These are phyloP conservation scores for Ascodesmis nigricans DNA, from an alignment of 495 filamentous ascomycete species.

Conservation along the genomic window DNA sequence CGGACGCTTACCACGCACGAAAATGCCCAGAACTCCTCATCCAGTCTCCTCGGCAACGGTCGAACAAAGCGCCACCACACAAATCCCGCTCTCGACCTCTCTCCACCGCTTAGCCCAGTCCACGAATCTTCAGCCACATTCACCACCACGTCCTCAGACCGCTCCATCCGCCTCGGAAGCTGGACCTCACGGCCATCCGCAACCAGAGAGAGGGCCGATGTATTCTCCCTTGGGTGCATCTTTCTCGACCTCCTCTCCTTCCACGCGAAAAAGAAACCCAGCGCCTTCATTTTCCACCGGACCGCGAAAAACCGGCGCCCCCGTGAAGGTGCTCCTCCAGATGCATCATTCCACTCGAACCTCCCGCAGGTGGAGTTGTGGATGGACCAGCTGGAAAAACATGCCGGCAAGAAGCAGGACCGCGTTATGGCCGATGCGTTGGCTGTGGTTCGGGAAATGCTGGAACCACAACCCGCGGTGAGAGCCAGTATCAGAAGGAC, in stretches of 20 bases:
- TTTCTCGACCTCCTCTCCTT: slow-evolving; percentile 48
- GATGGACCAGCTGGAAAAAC: slow-evolving; percentile 46
- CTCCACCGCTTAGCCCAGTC: too few species aligned
- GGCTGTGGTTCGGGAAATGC: slow-evolving; percentile 27
- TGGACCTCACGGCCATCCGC: slow-evolving; percentile 6
- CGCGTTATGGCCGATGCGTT: slow-evolving; percentile 25
- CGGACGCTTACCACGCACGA: slow-evolving; percentile 12
- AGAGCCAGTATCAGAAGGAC: slow-evolving; percentile 25
- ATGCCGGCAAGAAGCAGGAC: slow-evolving; percentile 44
- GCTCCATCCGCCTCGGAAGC: slow-evolving; percentile 19
- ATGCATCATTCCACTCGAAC: slow-evolving; percentile 71
- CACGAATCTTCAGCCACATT: too few species aligned
- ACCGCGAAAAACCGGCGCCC: slow-evolving; percentile 40
- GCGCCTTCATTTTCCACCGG: slow-evolving; percentile 52
- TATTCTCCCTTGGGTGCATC: slow-evolving; percentile 56
- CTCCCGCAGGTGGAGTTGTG: slow-evolving; percentile 53
- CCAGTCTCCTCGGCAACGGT: too few species aligned
- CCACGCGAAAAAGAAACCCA: slow-evolving; percentile 47
- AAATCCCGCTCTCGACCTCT: too few species aligned
- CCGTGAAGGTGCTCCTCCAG: slow-evolving; percentile 24
- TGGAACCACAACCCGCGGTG: slow-evolving; percentile 23
- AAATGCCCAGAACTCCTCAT: too few species aligned
- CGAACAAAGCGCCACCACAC: too few species aligned
- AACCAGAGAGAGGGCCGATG: too few species aligned
- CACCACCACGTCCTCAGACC: slow-evolving; percentile 7